Evolutionary conservation across 768 basidiomycete genomes (phyloP).

Genomic region (Russula griseocarnosa): DNA sequence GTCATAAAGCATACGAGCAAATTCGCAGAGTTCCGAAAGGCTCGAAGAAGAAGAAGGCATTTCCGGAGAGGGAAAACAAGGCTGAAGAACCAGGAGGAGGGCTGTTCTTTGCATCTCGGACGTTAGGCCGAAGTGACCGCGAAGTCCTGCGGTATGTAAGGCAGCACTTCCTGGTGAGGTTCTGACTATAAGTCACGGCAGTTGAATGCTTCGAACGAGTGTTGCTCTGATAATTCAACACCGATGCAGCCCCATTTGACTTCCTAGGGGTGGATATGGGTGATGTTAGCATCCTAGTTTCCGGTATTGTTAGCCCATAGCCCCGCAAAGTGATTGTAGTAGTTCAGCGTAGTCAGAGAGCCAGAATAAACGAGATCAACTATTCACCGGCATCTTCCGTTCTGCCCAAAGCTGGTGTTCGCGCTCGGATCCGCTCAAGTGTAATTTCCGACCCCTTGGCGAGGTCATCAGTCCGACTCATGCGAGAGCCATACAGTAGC

Average conservation of each 20-base stretch:
- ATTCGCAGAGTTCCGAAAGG: constrained; percentile 16
- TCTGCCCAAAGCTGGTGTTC: neutral
- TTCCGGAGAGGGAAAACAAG: constrained; percentile 6
- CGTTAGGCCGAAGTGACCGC: constrained; percentile 1
- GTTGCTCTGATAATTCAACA: neutral
- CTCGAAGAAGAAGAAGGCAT: constrained; percentile 7
- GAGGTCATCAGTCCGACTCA: constrained; percentile 12
- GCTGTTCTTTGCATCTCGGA: constrained; percentile 24
- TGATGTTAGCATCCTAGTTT: constrained; percentile 16
- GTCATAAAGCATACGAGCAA: constrained; percentile 17
- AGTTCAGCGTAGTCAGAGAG: neutral
- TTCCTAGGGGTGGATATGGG: constrained; percentile 27
- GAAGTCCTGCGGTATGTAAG: constrained; percentile 9
- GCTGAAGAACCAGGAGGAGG: constrained; percentile 10
- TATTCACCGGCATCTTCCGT: constrained; percentile 16
- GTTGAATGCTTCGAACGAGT: neutral
- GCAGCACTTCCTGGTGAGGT: too few species aligned
- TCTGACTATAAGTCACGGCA: neutral
- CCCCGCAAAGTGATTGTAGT: neutral
- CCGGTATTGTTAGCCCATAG: constrained; percentile 2
- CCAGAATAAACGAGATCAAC: neutral
- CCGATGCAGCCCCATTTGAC: constrained; percentile 9
- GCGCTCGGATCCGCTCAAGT: constrained; percentile 74
- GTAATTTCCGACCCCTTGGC: constrained; percentile 91
- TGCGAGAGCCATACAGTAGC: neutral